Conservation (phyloP, 345 rosid genomes). For the Rhizophora mangle region DNA sequence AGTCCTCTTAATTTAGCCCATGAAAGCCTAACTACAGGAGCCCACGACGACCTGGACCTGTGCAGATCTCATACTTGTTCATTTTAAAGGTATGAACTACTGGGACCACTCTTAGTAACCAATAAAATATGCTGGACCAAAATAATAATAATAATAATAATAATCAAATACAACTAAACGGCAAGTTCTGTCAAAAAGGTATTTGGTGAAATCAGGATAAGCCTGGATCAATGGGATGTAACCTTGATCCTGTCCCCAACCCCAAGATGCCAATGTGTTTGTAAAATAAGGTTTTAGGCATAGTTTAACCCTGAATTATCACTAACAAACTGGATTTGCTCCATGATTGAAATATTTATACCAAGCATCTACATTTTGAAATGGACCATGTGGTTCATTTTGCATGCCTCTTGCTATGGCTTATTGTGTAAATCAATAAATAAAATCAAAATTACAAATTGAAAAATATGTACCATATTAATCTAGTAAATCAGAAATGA, state of each 20-base stretch:
- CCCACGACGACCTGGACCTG: too few relatives aligned
- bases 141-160: too few relatives aligned
- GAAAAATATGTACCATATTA: too few relatives aligned
- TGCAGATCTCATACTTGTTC: too few relatives aligned
- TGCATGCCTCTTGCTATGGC: constrained; percentile 26
- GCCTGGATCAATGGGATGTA: constrained; percentile 1
- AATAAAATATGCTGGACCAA: too few relatives aligned
- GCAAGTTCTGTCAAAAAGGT: background rate
- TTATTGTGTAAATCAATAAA: background rate
- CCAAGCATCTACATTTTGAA: constrained; percentile 20
- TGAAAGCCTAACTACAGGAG: too few relatives aligned
- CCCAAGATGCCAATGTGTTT: constrained; percentile 12
- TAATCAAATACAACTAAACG: too few relatives aligned
- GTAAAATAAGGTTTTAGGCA: constrained; percentile 6
- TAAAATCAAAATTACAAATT: too few relatives aligned
- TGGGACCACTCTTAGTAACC: too few relatives aligned
- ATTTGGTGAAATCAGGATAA: constrained; percentile 8
- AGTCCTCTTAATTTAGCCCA: too few relatives aligned
- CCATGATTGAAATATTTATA: constrained; percentile 14
- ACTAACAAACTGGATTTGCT: constrained; percentile 8
- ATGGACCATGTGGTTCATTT: constrained; percentile 26
- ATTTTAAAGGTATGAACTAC: too few relatives aligned
- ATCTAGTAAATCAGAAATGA: too few relatives aligned
- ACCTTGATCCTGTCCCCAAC: background rate
- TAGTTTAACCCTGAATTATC: background rate